A percentile compares a stretch with the other conserved stretches of the same genome.
Conservation (phyloP, 2,329 filamentous ascomycete species). For the Claviceps sp. region DNA sequence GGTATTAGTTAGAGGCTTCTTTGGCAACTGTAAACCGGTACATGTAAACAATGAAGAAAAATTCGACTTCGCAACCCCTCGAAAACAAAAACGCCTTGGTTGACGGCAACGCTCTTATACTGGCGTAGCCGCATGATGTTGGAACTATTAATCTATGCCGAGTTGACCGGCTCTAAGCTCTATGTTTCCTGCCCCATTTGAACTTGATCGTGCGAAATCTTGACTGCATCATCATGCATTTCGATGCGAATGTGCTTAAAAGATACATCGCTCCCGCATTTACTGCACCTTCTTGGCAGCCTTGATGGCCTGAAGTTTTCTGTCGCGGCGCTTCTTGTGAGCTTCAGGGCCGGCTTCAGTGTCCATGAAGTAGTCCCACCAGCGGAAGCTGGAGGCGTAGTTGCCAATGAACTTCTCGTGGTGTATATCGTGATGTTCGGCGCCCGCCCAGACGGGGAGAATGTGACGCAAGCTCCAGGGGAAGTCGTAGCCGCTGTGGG, state of each 20-base stretch:
- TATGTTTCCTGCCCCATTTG: neutral
- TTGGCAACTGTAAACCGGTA: neutral
- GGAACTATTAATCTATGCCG: constrained; percentile 6
- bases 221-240: neutral
- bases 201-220: neutral
- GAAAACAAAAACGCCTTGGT: constrained; percentile 15
- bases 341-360: constrained; percentile 88
- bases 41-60: constrained; percentile 13
- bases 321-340: constrained; percentile 68
- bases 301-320: constrained; percentile 51
- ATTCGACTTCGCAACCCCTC: constrained; percentile 7
- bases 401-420: constrained; percentile 99
- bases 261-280: constrained; percentile 9
- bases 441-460: constrained; percentile 94
- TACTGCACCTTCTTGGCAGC: constrained; percentile 54
- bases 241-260: neutral
- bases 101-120: constrained; percentile 13
- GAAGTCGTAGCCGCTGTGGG: constrained; percentile 96
- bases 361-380: constrained; percentile 93
- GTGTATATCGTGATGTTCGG: constrained; percentile 91
- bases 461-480: constrained; percentile 94
- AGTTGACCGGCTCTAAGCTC: neutral
- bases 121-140: constrained; percentile 8
- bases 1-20: constrained; percentile 4
- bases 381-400: constrained; percentile 94